A percentile compares a stretch with the other conserved stretches of the same genome.
phyloP scores from a whole-genome alignment of 257 asterid genomes.

The Oldenlandia corymbosa region DNA sequence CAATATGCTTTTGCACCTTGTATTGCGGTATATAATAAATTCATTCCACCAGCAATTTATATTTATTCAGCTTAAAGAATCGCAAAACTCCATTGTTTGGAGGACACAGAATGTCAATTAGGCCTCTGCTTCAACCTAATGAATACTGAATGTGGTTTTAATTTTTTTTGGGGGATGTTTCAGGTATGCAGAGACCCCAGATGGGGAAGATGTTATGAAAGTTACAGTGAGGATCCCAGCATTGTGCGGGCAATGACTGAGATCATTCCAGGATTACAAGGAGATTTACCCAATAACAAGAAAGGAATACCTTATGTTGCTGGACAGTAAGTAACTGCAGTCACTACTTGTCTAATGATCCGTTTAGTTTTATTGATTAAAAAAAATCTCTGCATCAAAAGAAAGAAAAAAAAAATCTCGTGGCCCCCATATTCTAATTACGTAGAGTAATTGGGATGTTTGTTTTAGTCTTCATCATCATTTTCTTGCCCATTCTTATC shows the following conservation, averaged over 20 bases:
- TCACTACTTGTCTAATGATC: background rate
- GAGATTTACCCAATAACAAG: slow-evolving; percentile 45
- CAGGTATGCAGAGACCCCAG: slow-evolving; percentile 87
- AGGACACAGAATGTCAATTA: background rate
- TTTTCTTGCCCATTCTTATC: background rate
- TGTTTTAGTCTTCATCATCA: background rate
- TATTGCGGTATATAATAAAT: slow-evolving; percentile 50
- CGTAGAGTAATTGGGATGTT: background rate
- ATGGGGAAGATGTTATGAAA: slow-evolving; percentile 86
- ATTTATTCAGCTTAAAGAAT: no score
- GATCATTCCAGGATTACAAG: slow-evolving; percentile 68
- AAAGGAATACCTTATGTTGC: slow-evolving; percentile 60
- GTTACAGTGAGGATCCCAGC: slow-evolving; percentile 63
- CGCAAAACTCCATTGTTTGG: no score
- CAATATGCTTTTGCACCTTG: slow-evolving; percentile 63
- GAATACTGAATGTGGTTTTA: no score
- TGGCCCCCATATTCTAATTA: background rate
- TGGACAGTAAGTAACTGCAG: slow-evolving; percentile 48
- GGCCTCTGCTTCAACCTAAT: background rate
- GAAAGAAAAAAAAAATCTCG: background rate
- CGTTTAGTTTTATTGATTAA: background rate
- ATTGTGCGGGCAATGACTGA: slow-evolving; percentile 70
- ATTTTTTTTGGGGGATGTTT: background rate
- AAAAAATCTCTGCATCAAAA: background rate
- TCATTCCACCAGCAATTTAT: background rate